A percentile compares a stretch with the other conserved stretches of the same genome.
Conservation (phyloP, 768 basidiomycete genomes). For the Sutorius australiensis region DNA sequence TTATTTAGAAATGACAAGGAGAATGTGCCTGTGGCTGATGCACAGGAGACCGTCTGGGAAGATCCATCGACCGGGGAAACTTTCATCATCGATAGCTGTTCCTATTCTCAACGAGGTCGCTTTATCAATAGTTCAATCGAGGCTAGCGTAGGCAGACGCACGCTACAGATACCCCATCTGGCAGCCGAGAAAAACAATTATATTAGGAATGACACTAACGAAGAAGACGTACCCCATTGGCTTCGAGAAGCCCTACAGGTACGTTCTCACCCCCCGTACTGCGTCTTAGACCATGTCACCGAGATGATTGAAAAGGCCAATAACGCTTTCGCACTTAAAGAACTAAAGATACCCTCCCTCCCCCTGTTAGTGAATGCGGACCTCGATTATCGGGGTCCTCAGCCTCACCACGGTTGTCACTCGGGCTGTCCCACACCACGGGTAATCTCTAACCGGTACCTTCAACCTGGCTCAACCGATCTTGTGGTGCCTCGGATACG, state of each 20-base stretch:
- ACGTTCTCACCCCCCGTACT: constrained; percentile 18
- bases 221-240: constrained; percentile 52
- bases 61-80: constrained; percentile 59
- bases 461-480: constrained; percentile 11
- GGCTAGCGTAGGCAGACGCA: constrained; percentile 13
- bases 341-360: constrained; percentile 45
- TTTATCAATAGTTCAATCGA: constrained; percentile 9
- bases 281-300: constrained; percentile 3
- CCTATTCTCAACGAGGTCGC: constrained; percentile 36
- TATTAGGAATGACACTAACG: constrained; percentile 6
- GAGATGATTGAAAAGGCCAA: constrained; percentile 48
- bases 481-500: constrained; percentile 26
- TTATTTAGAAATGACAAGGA: constrained; percentile 15
- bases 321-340: constrained; percentile 46
- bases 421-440: constrained; percentile 6
- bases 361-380: constrained; percentile 11
- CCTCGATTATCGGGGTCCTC: constrained; percentile 9
- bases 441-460: constrained; percentile 5
- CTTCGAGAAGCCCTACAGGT: constrained; percentile 59
- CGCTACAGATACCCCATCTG: constrained; percentile 5
- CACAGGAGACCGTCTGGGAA: constrained; percentile 41
- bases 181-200: not conserved
- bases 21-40: constrained; percentile 30
- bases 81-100: constrained; percentile 62
- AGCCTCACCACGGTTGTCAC: constrained; percentile 11